A percentile compares a stretch with the other conserved stretches of the same genome.
Evolutionary conservation across 1,284 basidiomycete genomes (phyloP).

Genomic region (Ustilago tritici): DNA sequence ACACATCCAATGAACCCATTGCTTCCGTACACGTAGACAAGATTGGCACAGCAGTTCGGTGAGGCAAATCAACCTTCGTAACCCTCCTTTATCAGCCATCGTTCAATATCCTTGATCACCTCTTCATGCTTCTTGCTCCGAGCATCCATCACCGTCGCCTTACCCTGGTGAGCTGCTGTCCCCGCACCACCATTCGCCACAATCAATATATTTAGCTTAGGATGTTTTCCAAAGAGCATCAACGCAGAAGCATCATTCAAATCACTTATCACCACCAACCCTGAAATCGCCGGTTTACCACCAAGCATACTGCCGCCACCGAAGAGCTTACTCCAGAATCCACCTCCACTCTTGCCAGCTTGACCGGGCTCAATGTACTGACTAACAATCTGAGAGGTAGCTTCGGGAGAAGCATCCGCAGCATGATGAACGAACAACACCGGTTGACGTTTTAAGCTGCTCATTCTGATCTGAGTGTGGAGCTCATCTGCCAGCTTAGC

Average conservation of each 20-base stretch:
- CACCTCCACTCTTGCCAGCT: conserved; percentile 5
- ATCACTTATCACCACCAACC: conserved; percentile 42
- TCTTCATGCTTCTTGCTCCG: conserved; percentile 20
- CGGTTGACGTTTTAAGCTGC: conserved; percentile 45
- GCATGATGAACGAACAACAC: conserved; percentile 49
- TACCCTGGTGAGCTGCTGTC: conserved; percentile 19
- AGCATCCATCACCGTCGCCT: conserved; percentile 22
- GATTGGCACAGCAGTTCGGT: not conserved
- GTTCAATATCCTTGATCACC: conserved; percentile 42
- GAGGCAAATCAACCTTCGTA: conserved; percentile 33
- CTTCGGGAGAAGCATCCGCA: not conserved
- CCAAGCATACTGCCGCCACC: conserved; percentile 34
- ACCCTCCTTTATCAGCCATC: conserved; percentile 46
- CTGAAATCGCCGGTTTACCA: conserved; percentile 30
- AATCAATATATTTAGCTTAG: conserved; percentile 42
- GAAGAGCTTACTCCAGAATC: conserved; percentile 33
- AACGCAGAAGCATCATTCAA: conserved; percentile 21
- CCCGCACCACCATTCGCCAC: conserved; percentile 27
- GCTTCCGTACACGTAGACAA: not conserved
- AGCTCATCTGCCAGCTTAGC: conserved; percentile 32
- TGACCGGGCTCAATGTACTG: conserved; percentile 32
- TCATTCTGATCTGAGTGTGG: conserved; percentile 38
- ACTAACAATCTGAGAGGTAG: conserved; percentile 26
- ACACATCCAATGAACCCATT: conserved; percentile 1
- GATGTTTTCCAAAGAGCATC: conserved; percentile 35